Evolutionary conservation across 345 rosid genomes (phyloP).

Genomic region (Aegle marmelos): DNA sequence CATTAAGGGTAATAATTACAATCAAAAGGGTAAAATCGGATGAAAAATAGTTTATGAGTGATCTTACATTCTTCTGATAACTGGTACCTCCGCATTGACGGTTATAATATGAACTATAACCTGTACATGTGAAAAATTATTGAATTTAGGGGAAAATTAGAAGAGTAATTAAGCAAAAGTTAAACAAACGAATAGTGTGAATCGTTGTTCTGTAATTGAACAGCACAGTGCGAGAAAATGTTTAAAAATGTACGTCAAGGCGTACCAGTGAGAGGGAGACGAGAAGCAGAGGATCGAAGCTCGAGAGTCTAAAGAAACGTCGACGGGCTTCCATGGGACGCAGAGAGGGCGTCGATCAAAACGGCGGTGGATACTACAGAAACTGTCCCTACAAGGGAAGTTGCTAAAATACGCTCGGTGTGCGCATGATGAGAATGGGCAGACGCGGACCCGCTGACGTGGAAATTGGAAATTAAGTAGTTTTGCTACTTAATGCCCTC

Average conservation of each 20-base stretch:
- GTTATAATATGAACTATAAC: constrained; percentile 31
- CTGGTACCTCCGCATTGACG: constrained; percentile 37
- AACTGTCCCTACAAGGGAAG: neutral
- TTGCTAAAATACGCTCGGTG: neutral
- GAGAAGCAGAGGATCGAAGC: constrained; percentile 18
- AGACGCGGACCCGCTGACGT: neutral
- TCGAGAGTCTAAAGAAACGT: constrained; percentile 11
- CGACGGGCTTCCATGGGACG: constrained; percentile 30
- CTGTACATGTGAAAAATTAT: constrained; percentile 25
- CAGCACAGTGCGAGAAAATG: neutral
- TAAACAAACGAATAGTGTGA: neutral
- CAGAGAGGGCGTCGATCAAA: neutral
- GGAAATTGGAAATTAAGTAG: neutral
- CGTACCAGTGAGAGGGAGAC: constrained; percentile 29
- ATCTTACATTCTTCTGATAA: constrained; percentile 42
- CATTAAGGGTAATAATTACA: constrained; percentile 1
- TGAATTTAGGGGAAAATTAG: neutral
- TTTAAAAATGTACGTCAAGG: neutral
- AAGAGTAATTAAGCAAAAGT: neutral
- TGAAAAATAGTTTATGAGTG: neutral
- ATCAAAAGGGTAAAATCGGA: neutral
- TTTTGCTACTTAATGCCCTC: too few species aligned
- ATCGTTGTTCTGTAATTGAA: neutral
- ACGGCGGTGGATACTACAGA: neutral
- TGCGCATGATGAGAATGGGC: neutral